phyloP scores from a whole-genome alignment of 805 yeast genomes.

The Torulaspora gathmanii region DNA sequence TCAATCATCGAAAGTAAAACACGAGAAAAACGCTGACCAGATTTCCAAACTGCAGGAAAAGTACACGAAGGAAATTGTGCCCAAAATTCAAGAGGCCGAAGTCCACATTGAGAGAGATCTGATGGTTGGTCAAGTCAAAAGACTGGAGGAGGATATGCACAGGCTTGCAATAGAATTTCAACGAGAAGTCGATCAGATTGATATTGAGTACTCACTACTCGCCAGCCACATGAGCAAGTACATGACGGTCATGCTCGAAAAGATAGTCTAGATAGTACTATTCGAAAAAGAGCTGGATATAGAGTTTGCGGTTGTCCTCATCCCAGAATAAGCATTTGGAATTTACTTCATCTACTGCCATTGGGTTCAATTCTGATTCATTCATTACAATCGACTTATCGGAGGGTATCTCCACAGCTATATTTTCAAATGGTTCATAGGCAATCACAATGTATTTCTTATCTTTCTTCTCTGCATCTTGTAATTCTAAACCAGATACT shows the following conservation, averaged over 20 bases:
- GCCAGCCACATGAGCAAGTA: slow-evolving; percentile 53
- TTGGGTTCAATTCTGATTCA: slow-evolving; percentile 27
- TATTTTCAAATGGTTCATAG: slow-evolving; percentile 87
- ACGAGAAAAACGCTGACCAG: slow-evolving; percentile 43
- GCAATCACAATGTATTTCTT: slow-evolving; percentile 63
- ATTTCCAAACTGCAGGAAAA: slow-evolving; percentile 43
- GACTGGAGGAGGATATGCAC: slow-evolving; percentile 29
- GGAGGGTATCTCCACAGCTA: slow-evolving; percentile 70
- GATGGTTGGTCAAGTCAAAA: slow-evolving; percentile 40
- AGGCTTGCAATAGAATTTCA: slow-evolving; percentile 44
- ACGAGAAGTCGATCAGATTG: slow-evolving; percentile 49
- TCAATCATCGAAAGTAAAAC: slow-evolving; percentile 41
- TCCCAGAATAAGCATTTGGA: slow-evolving; percentile 68
- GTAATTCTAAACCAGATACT: slow-evolving; percentile 72
- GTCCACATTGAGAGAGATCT: slow-evolving; percentile 40
- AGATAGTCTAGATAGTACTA: slow-evolving; percentile 11
- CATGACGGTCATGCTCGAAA: slow-evolving; percentile 26
- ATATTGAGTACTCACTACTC: slow-evolving; percentile 49
- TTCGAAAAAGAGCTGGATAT: slow-evolving; percentile 60
- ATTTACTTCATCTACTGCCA: slow-evolving; percentile 35
- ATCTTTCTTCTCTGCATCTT: slow-evolving; percentile 45
- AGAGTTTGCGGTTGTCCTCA: slow-evolving; percentile 59
- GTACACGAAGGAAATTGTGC: slow-evolving; percentile 46
- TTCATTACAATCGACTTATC: slow-evolving; percentile 43
- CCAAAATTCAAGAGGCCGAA: slow-evolving; percentile 46